These are phyloP conservation scores for Collybiopsis confluens DNA, from an alignment of 768 basidiomycete species.

Conservation along the genomic window DNA sequence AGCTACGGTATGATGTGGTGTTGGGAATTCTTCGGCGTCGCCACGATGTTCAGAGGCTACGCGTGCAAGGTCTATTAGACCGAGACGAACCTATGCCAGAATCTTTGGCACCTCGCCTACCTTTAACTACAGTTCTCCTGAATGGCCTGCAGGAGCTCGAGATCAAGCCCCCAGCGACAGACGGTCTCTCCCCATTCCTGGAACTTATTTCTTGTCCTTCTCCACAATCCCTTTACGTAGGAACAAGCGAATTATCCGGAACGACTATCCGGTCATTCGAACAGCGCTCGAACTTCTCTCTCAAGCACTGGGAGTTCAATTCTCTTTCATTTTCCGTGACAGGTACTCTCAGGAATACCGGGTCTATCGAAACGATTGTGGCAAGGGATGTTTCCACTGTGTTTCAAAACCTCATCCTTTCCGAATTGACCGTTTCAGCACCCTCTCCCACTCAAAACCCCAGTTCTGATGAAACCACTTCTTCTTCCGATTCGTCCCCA, in stretches of 20 bases:
- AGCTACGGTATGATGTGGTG: too few relatives aligned
- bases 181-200: not conserved
- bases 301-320: not conserved
- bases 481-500: not conserved
- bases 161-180: too few relatives aligned
- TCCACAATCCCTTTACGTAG: not conserved
- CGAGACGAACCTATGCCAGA: too few relatives aligned
- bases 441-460: not conserved
- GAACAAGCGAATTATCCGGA: not conserved
- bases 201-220: not conserved
- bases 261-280: not conserved
- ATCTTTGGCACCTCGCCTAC: too few relatives aligned
- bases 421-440: not conserved
- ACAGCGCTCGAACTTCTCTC: not conserved
- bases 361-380: not conserved
- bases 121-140: too few relatives aligned
- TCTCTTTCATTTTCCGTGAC: not conserved
- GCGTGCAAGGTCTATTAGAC: too few relatives aligned
- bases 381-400: not conserved
- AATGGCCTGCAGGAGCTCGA: too few relatives aligned
- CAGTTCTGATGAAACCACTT: not conserved
- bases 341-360: not conserved
- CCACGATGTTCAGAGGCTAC: too few relatives aligned
- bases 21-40: too few relatives aligned
- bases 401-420: not conserved